Evolutionary conservation across 257 asterid genomes (phyloP), one percentile per base, ranked within the genome.

Genomic region (Nicotiana tomentosiformis): DNA sequence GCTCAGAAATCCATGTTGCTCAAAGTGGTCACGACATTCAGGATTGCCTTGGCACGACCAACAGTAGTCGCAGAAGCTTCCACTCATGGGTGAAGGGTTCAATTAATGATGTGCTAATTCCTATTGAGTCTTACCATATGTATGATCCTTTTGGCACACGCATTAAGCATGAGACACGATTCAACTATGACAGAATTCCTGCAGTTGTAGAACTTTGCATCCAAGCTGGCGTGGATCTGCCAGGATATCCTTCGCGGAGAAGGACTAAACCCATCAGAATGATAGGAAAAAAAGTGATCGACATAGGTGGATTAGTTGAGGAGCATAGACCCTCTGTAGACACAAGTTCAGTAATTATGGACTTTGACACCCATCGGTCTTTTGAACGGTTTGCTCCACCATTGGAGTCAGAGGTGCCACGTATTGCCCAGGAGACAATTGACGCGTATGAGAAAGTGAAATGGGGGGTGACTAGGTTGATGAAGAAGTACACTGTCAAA

Each of bases 151-250:
- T 82, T 88, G 98, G 98, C 61, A 87, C 86, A 55, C 91, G 97
- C 74, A 92, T 96, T 67, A 94, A 86, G 87, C 99, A 96, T 17
- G 99, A 96, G 39, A 93, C 97, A 14, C 89, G 99, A 69, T 94
- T 96, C 65, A 85, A 82, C 74, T 92, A 90, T 7, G 99, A 96
- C 83, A 85, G 97, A 85, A 89, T 96, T 66, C 99, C 97, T 6
- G 98, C 98, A 15, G 86, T 94, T 37, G 98, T 93, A 4, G 98
- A 96, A 81, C 97, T 96, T 82, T 94, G 99, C 93, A 93, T 96
- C 90, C 99, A 96, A 89, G 99, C 99, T 14, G 99, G 99, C 1
- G 94, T 93, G 2, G 96, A 94, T 76, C 65, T 96, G 60, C 97
- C 92, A 26, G 98, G 90, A 67, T 96, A 92, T 77, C 97, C 97